phyloP scores from a whole-genome alignment of 345 rosid species.

The Trapa incisa region DNA sequence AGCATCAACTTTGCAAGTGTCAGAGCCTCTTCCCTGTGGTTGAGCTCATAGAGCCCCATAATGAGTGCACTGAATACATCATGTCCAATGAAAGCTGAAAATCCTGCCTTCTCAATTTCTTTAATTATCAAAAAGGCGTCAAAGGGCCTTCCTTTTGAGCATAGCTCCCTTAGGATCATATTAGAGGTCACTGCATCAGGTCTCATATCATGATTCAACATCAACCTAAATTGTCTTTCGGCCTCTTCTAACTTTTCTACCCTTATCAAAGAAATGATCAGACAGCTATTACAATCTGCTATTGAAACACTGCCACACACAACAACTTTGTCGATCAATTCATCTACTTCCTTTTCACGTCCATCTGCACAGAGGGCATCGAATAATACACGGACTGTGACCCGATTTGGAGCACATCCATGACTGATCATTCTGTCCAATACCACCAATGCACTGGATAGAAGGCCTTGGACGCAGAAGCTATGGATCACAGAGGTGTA shows the following conservation, averaged over 20 bases:
- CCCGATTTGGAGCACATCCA: slow-evolving; percentile 57
- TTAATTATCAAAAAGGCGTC: slow-evolving; percentile 43
- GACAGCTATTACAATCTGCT: slow-evolving; percentile 54
- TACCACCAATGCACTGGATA: slow-evolving; percentile 41
- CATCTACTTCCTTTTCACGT: slow-evolving; percentile 35
- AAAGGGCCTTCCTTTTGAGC: slow-evolving; percentile 32
- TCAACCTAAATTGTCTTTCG: slow-evolving; percentile 36
- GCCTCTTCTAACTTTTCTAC: slow-evolving; percentile 41
- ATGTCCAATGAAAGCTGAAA: slow-evolving; percentile 39
- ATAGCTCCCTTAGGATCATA: slow-evolving; percentile 49
- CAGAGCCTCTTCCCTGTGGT: slow-evolving; percentile 42
- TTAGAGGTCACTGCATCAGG: slow-evolving; percentile 66
- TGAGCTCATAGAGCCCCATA: slow-evolving; percentile 33
- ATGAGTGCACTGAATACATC: slow-evolving; percentile 46
- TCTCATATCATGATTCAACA: slow-evolving; percentile 35
- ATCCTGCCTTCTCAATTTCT: slow-evolving; percentile 40
- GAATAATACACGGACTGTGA: slow-evolving; percentile 56
- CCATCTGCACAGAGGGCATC: slow-evolving; percentile 40
- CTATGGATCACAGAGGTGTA: slow-evolving; percentile 56
- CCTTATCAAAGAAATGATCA: slow-evolving; percentile 42
- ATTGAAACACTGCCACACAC: slow-evolving; percentile 36
- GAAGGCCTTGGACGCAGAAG: slow-evolving; percentile 41
- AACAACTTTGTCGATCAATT: slow-evolving; percentile 47
- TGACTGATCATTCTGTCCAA: slow-evolving; percentile 56
- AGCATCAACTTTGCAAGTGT: slow-evolving; percentile 46